Base-by-base conservation (phyloP, 2,329 filamentous ascomycete genomes). In the Pseudogymnoascus sp. region DNA sequence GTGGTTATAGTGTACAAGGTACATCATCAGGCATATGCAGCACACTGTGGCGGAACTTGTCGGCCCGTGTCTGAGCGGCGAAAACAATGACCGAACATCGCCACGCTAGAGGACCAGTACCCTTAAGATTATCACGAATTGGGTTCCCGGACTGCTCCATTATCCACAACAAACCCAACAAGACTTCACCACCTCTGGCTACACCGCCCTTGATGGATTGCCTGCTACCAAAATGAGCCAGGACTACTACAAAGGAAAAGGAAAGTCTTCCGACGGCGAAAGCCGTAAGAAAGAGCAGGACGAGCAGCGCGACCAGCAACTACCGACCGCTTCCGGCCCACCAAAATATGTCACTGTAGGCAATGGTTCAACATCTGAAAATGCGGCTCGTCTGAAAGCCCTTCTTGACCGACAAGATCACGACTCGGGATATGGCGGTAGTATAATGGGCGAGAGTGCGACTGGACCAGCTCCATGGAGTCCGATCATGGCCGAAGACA, bases 401-500 rank as follows among this genome's bases (percentile, higher is more conserved):
- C 84, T 96, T 70, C 80, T 98, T 62, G 90, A 93, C 65, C 59
- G 37, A 40, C 59, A 60, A 38, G 91, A 96, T 66, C 80, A 86
- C 64, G 95, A 99, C 74, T 98, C 93, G 16, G 95, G 93, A 6
- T 98, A 98, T 72, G 93, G 91, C 62, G 89, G 89, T 50, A 96
- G 91, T 73, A 81, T 89, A 60, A 79, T 84, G 31, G 87, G 86
- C 65, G 89, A 89, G 61, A 83, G 83, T 65, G 74, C 78, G 61
- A 74, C 75, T 60, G 72, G 74, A 63, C 70, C 75, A 59, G 72
- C 75, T 24, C 70, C 74, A 41, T 79, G 79, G 73, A 78, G 80
- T 68, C 76, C 79, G 43, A 74, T 77, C 59, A 73, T 78, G 64
- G 77, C 79, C 53, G 77, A 79, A 71, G 79, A 82, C 59, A 75